phyloP scores from a whole-genome alignment of 1,139 yeast species.

The Geotrichum carabidarum region DNA sequence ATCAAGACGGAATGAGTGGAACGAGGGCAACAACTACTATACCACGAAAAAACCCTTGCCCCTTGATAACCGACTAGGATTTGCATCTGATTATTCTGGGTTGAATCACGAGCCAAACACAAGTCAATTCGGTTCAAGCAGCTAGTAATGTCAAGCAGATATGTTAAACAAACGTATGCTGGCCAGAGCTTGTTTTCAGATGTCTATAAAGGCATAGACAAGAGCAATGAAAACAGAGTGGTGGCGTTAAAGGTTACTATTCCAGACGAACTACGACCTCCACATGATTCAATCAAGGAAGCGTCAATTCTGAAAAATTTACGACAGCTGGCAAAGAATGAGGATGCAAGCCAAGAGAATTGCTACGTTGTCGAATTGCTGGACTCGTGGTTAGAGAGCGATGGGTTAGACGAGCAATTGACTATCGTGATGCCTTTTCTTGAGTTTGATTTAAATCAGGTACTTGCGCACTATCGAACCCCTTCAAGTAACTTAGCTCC shows the following conservation, averaged over 20 bases:
- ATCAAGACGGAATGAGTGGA: not conserved
- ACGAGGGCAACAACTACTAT: not conserved
- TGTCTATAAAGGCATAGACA: constrained; percentile 33
- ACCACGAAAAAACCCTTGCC: too few relatives aligned
- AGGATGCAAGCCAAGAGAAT: not conserved
- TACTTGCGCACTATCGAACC: constrained; percentile 35
- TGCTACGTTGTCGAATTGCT: constrained; percentile 31
- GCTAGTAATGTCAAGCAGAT: not conserved
- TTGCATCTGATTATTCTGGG: too few relatives aligned
- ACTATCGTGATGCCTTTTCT: constrained; percentile 44
- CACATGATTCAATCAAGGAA: constrained; percentile 47
- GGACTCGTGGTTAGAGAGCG: constrained; percentile 25
- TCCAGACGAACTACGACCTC: constrained; percentile 47
- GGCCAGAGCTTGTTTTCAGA: constrained; percentile 37
- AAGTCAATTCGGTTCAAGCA: too few relatives aligned
- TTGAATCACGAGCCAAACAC: too few relatives aligned
- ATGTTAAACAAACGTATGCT: constrained; percentile 15
- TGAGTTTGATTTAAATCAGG: constrained; percentile 36
- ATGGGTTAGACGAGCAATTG: constrained; percentile 37
- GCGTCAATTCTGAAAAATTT: constrained; percentile 36
- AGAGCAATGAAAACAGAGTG: constrained; percentile 7
- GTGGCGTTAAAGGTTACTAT: constrained; percentile 46
- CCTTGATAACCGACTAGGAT: too few relatives aligned
- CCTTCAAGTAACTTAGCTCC: constrained; percentile 23
- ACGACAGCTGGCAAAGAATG: constrained; percentile 4